These are phyloP conservation scores for Dendrostoma leiphaemia DNA, from an alignment of 2,329 filamentous ascomycete genomes.

Conservation along the genomic window DNA sequence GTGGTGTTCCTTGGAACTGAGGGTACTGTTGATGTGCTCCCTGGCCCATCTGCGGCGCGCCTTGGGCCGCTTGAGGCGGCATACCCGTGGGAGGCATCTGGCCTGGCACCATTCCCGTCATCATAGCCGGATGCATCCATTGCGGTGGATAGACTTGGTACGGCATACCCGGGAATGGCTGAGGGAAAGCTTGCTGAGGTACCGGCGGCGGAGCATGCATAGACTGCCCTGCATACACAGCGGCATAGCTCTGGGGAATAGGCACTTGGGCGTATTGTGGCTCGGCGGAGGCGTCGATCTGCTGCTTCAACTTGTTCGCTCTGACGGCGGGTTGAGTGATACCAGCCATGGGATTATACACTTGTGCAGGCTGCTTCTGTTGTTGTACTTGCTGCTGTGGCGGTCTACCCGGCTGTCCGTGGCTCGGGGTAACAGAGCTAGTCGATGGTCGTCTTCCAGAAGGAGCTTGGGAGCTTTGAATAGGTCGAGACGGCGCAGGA, in stretches of 20 bases:
- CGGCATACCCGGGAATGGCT: conserved; percentile 18
- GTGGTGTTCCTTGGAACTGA: conserved; percentile 12
- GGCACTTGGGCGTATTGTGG: conserved; percentile 36
- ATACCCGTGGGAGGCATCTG: conserved; percentile 2
- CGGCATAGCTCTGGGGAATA: conserved; percentile 34
- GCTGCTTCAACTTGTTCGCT: conserved; percentile 14
- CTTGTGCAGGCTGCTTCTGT: neutral
- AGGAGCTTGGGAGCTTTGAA: conserved; percentile 6
- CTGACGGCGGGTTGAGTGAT: neutral
- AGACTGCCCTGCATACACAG: conserved; percentile 34
- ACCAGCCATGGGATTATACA: conserved; percentile 1
- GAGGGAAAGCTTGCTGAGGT: conserved; percentile 5
- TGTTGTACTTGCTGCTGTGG: conserved; percentile 17
- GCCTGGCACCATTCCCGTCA: conserved; percentile 13
- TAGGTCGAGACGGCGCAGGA: neutral
- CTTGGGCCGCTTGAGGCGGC: conserved; percentile 12
- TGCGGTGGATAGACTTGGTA: conserved; percentile 16
- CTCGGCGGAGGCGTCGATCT: conserved; percentile 21
- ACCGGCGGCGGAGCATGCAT: conserved; percentile 27
- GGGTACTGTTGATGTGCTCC: conserved; percentile 15
- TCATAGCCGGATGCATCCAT: conserved; percentile 15
- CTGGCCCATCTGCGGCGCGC: conserved; percentile 9
- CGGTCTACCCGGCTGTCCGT: conserved; percentile 1
- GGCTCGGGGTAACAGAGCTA: conserved; percentile 3
- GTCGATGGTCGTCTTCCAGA: conserved; percentile 8